These are phyloP conservation scores for Diplodia corticola DNA, from an alignment of 2,329 filamentous ascomycete genomes.

Conservation along the genomic window DNA sequence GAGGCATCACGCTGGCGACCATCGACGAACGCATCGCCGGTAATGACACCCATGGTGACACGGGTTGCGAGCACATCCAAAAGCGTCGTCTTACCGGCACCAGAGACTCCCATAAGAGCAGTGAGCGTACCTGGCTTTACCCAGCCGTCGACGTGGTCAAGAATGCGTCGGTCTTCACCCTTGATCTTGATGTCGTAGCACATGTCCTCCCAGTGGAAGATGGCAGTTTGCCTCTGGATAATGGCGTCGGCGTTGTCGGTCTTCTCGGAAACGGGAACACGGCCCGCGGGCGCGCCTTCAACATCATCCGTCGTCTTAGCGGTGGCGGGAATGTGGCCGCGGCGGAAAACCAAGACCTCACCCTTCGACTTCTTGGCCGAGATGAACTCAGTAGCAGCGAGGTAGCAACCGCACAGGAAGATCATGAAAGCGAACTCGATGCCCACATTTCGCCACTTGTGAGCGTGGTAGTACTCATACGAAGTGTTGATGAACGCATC, in stretches of 20 bases:
- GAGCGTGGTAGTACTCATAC: slow-evolving; percentile 26
- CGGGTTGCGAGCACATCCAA: slow-evolving; percentile 78
- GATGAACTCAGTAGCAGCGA: slow-evolving; percentile 43
- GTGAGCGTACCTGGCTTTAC: slow-evolving; percentile 85
- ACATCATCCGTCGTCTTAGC: neutral
- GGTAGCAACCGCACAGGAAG: slow-evolving; percentile 35
- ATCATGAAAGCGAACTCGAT: slow-evolving; percentile 43
- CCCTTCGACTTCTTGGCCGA: slow-evolving; percentile 46
- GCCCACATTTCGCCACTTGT: slow-evolving; percentile 44
- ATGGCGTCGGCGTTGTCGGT: slow-evolving; percentile 17
- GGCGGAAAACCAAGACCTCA: slow-evolving; percentile 45
- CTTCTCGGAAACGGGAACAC: slow-evolving; percentile 5
- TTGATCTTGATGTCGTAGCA: slow-evolving; percentile 76
- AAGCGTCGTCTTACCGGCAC: slow-evolving; percentile 86
- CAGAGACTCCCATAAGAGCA: slow-evolving; percentile 68
- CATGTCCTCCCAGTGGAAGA: slow-evolving; percentile 79
- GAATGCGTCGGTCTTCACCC: slow-evolving; percentile 66
- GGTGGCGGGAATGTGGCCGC: slow-evolving; percentile 31
- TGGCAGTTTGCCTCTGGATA: slow-evolving; percentile 62
- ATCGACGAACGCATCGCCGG: slow-evolving; percentile 78
- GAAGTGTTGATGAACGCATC: slow-evolving; percentile 29
- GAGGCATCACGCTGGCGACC: slow-evolving; percentile 69
- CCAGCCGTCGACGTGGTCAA: slow-evolving; percentile 83
- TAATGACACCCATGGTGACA: slow-evolving; percentile 78
- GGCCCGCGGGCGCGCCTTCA: neutral